Evolutionary conservation across 2,329 filamentous ascomycete genomes (phyloP), one percentile per base, ranked within the genome.

Genomic region (Neopestalotiopsis sp.): DNA sequence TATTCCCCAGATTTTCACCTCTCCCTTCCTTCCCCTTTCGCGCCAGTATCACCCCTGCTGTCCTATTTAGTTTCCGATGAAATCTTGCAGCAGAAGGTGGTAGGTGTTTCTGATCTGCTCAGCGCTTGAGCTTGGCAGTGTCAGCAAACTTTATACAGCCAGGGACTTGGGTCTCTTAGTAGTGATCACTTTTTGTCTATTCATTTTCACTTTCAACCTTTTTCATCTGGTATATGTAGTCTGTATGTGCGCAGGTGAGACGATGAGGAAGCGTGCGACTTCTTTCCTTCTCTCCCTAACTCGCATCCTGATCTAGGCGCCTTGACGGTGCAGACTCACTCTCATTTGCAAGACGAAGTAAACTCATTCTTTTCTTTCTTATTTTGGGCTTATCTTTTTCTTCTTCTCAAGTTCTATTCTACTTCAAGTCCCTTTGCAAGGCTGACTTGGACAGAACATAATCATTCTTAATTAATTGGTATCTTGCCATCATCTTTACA

Each of bases 281-380:
- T 24, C 38, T 45, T 38, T 49, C 63, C 49, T 56, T 66, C 32
- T 38, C 32, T 38, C 45, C 32, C 28, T 24, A 20, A 42, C 45
- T 30, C 63, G 56, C 24, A 66, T n/a, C 42, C 40, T 66, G 20
- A 49, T 57, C 42, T 58, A 56, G 62, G 53, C 63, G 32, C 63
- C 63, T 66, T 66, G 63, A 66, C 30, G 63, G 63, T 57, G 63
- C 63, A 30, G 45, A 53, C 45, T 53, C 38, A 66, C 63, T 66
- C 63, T 66, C 63, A 56, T 58, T 66, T 57, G 24, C 28, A 20
- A n/a, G 24, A 66, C 49, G 3, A 42, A 24, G 17, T 12, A 40
- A 6, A 34, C 61, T 62, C 61, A 34, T 38, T 62, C 61, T 40
- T 30, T 59, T 30, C 45, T 61, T 14, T 3, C 30, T 6, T 38